phyloP scores from a whole-genome alignment of 176 grass and related monocot species.

The Typha latifolia region DNA sequence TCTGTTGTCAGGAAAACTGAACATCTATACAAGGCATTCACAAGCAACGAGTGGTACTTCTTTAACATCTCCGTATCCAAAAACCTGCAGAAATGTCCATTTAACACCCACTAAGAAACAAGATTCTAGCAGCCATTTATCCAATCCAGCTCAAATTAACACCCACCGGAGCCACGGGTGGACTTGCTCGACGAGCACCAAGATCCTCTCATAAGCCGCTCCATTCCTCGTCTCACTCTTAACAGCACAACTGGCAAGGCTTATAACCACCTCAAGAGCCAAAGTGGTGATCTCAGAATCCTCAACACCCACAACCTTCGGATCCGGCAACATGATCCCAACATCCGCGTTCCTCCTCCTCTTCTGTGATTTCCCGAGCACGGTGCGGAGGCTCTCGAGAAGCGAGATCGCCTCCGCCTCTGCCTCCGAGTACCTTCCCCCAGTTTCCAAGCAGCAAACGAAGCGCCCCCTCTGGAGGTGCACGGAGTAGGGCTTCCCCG shows the following conservation, averaged over 20 bases:
- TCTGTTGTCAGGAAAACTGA: conserved; percentile 39
- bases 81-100: conserved; percentile 35
- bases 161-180: conserved; percentile 66
- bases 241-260: conserved; percentile 46
- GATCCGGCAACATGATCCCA: conserved; percentile 32
- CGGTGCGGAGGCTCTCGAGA: conserved; percentile 36
- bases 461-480: conserved; percentile 51
- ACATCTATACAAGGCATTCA: conserved; percentile 49
- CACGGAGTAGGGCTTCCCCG: conserved; percentile 63
- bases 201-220: conserved; percentile 39
- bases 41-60: conserved; percentile 38
- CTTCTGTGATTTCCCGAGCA: conserved; percentile 37
- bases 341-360: conserved; percentile 11
- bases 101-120: not conserved
- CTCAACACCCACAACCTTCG: conserved; percentile 20
- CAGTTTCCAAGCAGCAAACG: conserved; percentile 41
- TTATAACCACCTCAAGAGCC: conserved; percentile 38
- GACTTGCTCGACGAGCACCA: conserved; percentile 38
- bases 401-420: conserved; percentile 41
- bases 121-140: not conserved
- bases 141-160: not conserved
- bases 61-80: conserved; percentile 27
- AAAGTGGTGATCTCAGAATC: conserved; percentile 50
- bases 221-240: conserved; percentile 42
- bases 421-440: conserved; percentile 40